Evolutionary conservation across 495 filamentous ascomycete genomes (phyloP).

Genomic region (Daldinia childiae): DNA sequence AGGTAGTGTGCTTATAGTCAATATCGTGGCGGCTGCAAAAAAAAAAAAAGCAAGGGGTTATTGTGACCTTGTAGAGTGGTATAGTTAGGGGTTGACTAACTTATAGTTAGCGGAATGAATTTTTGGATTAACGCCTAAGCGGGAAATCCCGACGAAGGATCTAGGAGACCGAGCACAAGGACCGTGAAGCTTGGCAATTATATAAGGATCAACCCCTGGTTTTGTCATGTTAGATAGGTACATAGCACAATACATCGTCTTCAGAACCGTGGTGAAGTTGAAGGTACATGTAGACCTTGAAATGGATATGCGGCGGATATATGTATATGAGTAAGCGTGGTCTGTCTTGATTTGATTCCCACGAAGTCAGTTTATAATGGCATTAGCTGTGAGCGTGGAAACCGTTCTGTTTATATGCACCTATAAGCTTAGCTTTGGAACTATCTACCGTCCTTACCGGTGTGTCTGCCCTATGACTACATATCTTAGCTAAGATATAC

Average conservation of each 20-base stretch:
- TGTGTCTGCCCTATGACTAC: not conserved
- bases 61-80: slow-evolving; percentile 1
- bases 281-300: no score
- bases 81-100: slow-evolving; percentile 2
- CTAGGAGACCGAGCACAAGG: slow-evolving; percentile 14
- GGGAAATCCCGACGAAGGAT: slow-evolving; percentile 20
- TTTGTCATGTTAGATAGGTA: slow-evolving; percentile 53
- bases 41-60: not conserved
- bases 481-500: slow-evolving; percentile 24
- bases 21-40: no score
- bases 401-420: not conserved
- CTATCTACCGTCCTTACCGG: not conserved
- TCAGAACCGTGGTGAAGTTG: no score
- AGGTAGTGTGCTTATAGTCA: no score
- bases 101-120: slow-evolving; percentile 3
- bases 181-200: slow-evolving; percentile 51
- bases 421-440: not conserved
- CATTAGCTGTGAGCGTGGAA: no score
- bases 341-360: slow-evolving; percentile 5
- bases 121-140: not conserved
- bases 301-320: slow-evolving; percentile 58
- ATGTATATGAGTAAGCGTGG: slow-evolving; percentile 55
- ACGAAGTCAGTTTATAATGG: not conserved
- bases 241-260: no score
- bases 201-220: slow-evolving; percentile 50